Percentiles rank a stretch among this genome's conserved stretches.
phyloP scores from a whole-genome alignment of 257 asterid genomes.

The Leptodermis oblonga region DNA sequence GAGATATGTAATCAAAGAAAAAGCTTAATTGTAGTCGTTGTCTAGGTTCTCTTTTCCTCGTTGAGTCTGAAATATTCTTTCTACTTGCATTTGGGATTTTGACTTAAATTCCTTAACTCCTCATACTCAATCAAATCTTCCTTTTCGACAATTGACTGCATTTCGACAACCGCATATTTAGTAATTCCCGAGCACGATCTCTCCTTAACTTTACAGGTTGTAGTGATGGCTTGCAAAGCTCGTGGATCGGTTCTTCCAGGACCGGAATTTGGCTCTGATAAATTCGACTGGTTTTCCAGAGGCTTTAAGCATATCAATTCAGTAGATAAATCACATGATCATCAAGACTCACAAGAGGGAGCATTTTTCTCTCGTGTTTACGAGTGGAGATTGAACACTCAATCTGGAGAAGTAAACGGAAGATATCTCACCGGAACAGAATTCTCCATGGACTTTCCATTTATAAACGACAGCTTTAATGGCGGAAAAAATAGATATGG shows the following conservation, averaged over 20 bases:
- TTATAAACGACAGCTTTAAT: conserved; percentile 41
- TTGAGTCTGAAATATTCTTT: too few species aligned
- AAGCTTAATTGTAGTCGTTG: too few species aligned
- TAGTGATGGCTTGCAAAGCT: conserved; percentile 53
- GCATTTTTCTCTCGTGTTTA: conserved; percentile 35
- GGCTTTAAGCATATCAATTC: conserved; percentile 30
- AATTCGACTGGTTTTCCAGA: conserved; percentile 49
- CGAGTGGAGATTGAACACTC: conserved; percentile 63
- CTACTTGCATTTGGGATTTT: too few species aligned
- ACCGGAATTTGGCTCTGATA: conserved; percentile 53
- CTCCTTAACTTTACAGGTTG: too few species aligned
- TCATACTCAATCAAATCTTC: too few species aligned
- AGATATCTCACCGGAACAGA: conserved; percentile 42
- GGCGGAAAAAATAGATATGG: conserved; percentile 42
- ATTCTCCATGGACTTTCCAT: conserved; percentile 60
- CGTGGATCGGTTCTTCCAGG: conserved; percentile 54
- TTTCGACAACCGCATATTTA: too few species aligned
- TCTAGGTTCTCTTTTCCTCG: not conserved
- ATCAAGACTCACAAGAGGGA: conserved; percentile 19
- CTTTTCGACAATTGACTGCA: too few species aligned
- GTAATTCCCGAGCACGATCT: too few species aligned
- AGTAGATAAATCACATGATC: conserved; percentile 12
- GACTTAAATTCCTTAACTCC: too few species aligned
- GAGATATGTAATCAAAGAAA: too few species aligned
- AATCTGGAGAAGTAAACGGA: conserved; percentile 46